phyloP scores from a whole-genome alignment of 2,329 filamentous ascomycete genomes.

The Colletotrichum tabaci region DNA sequence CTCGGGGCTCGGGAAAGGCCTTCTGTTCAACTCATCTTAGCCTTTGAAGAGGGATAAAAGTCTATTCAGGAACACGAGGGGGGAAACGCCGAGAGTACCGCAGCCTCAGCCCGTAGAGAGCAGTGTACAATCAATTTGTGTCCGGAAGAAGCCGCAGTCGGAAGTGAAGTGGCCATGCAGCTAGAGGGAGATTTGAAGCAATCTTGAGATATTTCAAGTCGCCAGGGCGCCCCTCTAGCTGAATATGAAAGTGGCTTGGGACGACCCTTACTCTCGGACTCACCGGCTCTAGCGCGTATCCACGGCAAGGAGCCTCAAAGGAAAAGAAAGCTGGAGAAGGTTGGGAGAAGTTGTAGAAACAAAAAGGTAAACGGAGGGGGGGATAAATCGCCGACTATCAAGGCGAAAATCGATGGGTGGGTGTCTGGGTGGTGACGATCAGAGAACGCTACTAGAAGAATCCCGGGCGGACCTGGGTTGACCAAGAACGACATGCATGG shows the following conservation, averaged over 20 bases:
- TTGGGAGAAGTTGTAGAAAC: not conserved
- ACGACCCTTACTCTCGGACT: slow-evolving; percentile 41
- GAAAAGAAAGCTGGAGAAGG: slow-evolving; percentile 12
- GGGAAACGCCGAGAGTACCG: not conserved
- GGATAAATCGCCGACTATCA: slow-evolving; percentile 8
- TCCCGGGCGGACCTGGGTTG: slow-evolving; percentile 14
- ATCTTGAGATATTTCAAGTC: slow-evolving; percentile 36
- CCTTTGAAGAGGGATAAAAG: not conserved
- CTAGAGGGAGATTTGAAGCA: slow-evolving; percentile 17
- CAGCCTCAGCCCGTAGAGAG: not conserved
- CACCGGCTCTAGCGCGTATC: slow-evolving; percentile 38
- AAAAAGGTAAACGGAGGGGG: slow-evolving; percentile 8
- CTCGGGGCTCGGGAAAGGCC: not conserved
- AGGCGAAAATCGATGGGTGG: slow-evolving; percentile 23
- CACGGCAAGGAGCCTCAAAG: slow-evolving; percentile 30
- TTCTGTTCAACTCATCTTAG: slow-evolving; percentile 9
- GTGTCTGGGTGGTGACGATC: slow-evolving; percentile 15
- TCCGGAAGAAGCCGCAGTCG: slow-evolving; percentile 9
- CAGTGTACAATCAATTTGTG: slow-evolving; percentile 11
- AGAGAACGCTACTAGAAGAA: slow-evolving; percentile 24
- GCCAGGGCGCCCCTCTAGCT: slow-evolving; percentile 21
- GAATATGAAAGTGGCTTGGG: slow-evolving; percentile 36
- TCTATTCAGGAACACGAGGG: slow-evolving; percentile 12
- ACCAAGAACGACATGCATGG: slow-evolving; percentile 2
- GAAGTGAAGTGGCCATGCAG: not conserved